phyloP scores from a whole-genome alignment of 2,329 filamentous ascomycete genomes.

The Chrysoporthe puriensis region DNA sequence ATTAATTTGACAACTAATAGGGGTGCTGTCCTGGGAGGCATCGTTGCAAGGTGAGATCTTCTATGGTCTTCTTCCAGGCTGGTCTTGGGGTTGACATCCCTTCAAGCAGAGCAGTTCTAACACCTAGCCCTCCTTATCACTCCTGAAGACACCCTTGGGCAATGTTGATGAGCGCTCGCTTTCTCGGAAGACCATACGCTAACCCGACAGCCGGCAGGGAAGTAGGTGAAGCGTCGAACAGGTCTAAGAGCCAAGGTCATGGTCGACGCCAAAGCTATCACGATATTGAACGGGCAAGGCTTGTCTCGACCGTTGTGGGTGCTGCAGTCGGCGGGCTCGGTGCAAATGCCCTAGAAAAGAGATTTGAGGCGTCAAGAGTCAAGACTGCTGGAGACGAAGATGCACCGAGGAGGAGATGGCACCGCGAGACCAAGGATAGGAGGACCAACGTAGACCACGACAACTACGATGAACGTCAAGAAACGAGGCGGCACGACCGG shows the following conservation, averaged over 20 bases:
- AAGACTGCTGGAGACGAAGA: conserved; percentile 39
- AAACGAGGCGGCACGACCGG: background rate
- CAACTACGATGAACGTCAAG: background rate
- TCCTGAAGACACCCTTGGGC: background rate
- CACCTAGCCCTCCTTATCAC: background rate
- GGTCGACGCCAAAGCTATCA: conserved; percentile 32
- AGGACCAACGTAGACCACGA: conserved; percentile 15
- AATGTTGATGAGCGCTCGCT: background rate
- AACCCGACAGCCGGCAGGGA: conserved; percentile 34
- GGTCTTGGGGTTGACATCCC: no score
- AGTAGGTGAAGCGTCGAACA: conserved; percentile 35
- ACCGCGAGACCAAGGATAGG: conserved; percentile 10
- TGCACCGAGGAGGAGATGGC: conserved; percentile 41
- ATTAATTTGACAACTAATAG: no score
- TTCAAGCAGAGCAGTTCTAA: no score
- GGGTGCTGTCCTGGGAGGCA: conserved; percentile 58
- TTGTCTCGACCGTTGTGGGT: conserved; percentile 56
- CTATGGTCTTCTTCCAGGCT: background rate
- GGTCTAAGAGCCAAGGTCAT: conserved; percentile 8
- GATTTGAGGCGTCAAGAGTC: conserved; percentile 44
- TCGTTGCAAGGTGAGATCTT: conserved; percentile 43
- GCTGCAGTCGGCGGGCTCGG: conserved; percentile 59
- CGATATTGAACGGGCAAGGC: conserved; percentile 35
- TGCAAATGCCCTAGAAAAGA: conserved; percentile 54
- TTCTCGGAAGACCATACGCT: conserved; percentile 23